A percentile compares a stretch with the other conserved stretches of the same genome.
phyloP scores from a whole-genome alignment of 139 green algal species.

The Chlamydomonas asymmetrica region DNA sequence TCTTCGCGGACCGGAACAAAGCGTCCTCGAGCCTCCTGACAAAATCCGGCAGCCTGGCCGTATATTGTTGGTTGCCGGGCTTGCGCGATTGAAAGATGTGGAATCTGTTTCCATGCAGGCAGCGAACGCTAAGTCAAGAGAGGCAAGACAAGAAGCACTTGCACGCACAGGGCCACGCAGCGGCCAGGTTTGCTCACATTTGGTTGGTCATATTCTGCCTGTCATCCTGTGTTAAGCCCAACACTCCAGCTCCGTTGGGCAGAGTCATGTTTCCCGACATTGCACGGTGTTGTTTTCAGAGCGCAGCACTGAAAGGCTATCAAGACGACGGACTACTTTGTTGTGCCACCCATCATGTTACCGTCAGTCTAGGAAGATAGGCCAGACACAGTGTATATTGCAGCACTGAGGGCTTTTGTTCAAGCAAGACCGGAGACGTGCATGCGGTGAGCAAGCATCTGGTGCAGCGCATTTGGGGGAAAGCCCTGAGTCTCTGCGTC shows the following conservation, averaged over 20 bases:
- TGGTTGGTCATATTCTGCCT: slow-evolving; percentile 23
- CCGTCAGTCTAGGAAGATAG: too few species aligned
- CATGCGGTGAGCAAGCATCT: too few species aligned
- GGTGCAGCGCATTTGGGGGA: too few species aligned
- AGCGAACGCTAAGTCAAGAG: slow-evolving; percentile 15
- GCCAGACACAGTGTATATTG: too few species aligned
- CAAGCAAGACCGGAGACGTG: too few species aligned
- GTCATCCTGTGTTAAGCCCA: slow-evolving; percentile 18
- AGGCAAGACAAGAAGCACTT: background rate
- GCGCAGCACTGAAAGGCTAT: too few species aligned
- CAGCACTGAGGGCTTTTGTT: too few species aligned
- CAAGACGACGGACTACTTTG: too few species aligned
- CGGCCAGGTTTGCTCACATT: too few species aligned
- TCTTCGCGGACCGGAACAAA: slow-evolving; percentile 73
- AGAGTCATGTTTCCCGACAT: background rate
- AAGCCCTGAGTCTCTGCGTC: too few species aligned
- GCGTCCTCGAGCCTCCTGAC: slow-evolving; percentile 79
- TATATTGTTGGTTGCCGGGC: slow-evolving; percentile 44
- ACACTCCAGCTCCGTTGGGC: background rate
- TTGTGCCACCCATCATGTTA: too few species aligned
- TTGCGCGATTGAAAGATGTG: slow-evolving; percentile 36
- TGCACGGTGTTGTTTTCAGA: too few species aligned
- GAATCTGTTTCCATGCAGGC: slow-evolving; percentile 3
- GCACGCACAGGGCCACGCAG: background rate
- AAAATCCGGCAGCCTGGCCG: slow-evolving; percentile 84